Conservation (phyloP, 768 basidiomycete species). For the Mycena belliarum region DNA sequence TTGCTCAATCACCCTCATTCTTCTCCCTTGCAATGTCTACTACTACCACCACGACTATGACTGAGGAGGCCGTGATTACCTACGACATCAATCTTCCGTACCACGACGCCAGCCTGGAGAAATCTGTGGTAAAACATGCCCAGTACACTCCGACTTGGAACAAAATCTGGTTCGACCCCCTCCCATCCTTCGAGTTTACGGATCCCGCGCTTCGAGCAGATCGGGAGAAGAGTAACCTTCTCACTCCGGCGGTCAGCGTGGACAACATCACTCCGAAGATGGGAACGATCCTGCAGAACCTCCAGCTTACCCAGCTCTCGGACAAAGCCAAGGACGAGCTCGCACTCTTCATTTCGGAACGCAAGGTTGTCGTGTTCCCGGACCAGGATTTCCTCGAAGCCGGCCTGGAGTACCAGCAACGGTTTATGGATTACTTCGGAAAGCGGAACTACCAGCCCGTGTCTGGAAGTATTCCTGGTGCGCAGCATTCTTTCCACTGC, state of each 20-base stretch:
- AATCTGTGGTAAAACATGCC: conserved; percentile 9
- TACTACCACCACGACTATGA: neutral
- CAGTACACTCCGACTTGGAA: conserved; percentile 23
- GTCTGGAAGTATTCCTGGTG: conserved; percentile 19
- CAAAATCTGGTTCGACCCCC: conserved; percentile 20
- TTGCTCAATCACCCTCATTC: neutral
- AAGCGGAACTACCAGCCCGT: conserved; percentile 20
- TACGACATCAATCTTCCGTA: conserved; percentile 26
- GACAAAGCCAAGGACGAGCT: conserved; percentile 23
- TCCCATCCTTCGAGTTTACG: conserved; percentile 19
- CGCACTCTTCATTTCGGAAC: conserved; percentile 21
- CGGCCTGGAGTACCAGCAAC: conserved; percentile 17
- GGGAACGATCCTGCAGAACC: conserved; percentile 21
- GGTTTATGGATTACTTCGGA: conserved; percentile 12
- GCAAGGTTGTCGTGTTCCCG: conserved; percentile 22
- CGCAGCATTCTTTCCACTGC: neutral
- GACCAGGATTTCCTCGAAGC: conserved; percentile 22
- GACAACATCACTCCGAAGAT: conserved; percentile 21
- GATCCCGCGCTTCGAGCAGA: conserved; percentile 25
- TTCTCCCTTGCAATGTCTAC: neutral
- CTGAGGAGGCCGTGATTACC: conserved; percentile 13
- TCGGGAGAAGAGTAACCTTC: conserved; percentile 14
- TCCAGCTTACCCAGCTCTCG: conserved; percentile 14
- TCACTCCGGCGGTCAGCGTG: neutral
- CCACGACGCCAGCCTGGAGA: conserved; percentile 9